Percentiles rank a stretch among this genome's conserved stretches.
These are phyloP conservation scores for Lachnellula arida DNA, from an alignment of 2,329 filamentous ascomycete species.

Conservation along the genomic window DNA sequence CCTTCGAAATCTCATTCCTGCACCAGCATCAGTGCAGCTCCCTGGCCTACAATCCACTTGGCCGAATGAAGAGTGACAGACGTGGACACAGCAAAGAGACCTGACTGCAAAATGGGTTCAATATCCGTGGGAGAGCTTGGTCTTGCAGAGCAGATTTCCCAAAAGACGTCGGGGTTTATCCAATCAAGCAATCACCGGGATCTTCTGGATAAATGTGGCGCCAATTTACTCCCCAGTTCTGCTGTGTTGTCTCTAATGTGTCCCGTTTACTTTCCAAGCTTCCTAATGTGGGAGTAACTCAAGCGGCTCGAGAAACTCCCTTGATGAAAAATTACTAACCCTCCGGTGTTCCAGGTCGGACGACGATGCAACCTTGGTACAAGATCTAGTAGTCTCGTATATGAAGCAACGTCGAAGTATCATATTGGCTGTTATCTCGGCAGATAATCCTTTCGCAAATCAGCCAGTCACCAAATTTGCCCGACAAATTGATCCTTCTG, in stretches of 20 bases:
- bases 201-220: conserved; percentile 40
- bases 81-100: background rate
- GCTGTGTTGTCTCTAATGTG: background rate
- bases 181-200: conserved; percentile 45
- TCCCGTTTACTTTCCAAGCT: background rate
- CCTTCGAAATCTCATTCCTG: too few species aligned
- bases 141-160: conserved; percentile 10
- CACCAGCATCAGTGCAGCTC: too few species aligned
- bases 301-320: background rate
- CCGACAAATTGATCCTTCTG: conserved; percentile 35
- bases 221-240: background rate
- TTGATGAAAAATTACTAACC: conserved; percentile 5
- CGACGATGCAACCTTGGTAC: conserved; percentile 37
- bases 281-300: background rate
- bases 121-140: background rate
- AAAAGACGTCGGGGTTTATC: conserved; percentile 6
- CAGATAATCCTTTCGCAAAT: conserved; percentile 56
- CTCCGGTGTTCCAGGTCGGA: conserved; percentile 10
- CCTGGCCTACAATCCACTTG: too few species aligned
- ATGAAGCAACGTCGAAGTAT: conserved; percentile 53
- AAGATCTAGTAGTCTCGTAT: conserved; percentile 44
- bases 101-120: background rate
- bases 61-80: background rate
- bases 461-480: conserved; percentile 52
- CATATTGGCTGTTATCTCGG: conserved; percentile 51